These are phyloP conservation scores for Lactifluus echinatus DNA, from an alignment of 768 basidiomycete species.

Conservation along the genomic window DNA sequence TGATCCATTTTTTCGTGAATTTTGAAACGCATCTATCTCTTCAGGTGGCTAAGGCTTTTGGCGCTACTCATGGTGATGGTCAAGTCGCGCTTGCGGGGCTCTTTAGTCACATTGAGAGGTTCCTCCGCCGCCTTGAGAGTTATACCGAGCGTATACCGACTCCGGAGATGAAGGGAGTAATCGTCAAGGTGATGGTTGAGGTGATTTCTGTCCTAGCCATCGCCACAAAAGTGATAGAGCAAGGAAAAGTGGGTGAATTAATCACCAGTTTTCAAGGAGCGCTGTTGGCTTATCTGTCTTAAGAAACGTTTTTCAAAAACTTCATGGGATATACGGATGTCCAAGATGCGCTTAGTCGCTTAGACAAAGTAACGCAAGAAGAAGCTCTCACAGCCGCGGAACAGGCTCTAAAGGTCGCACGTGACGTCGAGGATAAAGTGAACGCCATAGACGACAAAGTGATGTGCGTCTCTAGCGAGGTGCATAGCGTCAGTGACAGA, in stretches of 20 bases:
- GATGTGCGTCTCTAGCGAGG: not conserved
- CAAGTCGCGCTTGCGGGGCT: not conserved
- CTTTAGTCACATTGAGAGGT: not conserved
- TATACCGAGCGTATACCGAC: not conserved
- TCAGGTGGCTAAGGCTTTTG: not conserved
- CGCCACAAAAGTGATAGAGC: not conserved
- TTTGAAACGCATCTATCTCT: not conserved
- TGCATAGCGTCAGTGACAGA: not conserved
- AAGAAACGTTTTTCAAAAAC: not conserved
- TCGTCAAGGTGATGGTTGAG: not conserved
- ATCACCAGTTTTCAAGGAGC: no score
- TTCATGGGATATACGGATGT: not conserved
- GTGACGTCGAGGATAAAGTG: not conserved
- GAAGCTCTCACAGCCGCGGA: not conserved
- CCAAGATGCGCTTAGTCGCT: not conserved
- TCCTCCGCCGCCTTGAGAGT: not conserved
- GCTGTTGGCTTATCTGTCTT: not conserved
- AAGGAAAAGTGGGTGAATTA: not conserved
- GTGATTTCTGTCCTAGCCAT: not conserved
- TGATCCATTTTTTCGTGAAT: no score
- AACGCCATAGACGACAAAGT: not conserved
- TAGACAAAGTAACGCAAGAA: not conserved
- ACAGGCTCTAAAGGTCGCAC: not conserved
- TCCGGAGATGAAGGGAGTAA: not conserved
- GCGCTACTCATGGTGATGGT: not conserved